These are phyloP conservation scores for Periconia digitata DNA, from an alignment of 2,329 filamentous ascomycete species.

Conservation along the genomic window DNA sequence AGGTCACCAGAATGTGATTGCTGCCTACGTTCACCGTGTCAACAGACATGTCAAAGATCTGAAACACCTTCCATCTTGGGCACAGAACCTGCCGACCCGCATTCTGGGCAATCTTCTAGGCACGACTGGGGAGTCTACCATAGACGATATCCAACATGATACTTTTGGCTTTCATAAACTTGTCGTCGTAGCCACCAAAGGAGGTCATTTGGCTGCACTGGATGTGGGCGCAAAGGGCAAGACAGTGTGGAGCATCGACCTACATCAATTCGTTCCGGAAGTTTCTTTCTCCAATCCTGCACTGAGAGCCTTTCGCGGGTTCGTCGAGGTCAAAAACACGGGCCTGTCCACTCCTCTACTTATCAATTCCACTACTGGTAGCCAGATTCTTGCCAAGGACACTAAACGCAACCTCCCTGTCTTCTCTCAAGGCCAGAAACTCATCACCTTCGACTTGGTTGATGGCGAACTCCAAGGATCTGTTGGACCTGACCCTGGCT, in stretches of 20 bases:
- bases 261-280: conserved; percentile 58
- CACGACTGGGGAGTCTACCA: conserved; percentile 61
- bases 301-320: conserved; percentile 34
- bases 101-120: conserved; percentile 58
- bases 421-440: conserved; percentile 19
- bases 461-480: conserved; percentile 38
- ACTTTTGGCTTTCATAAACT: conserved; percentile 89
- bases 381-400: conserved; percentile 21
- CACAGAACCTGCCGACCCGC: conserved; percentile 68
- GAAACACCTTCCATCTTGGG: conserved; percentile 71
- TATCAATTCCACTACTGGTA: conserved; percentile 39
- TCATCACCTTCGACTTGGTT: conserved; percentile 35
- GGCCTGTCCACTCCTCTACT: conserved; percentile 25
- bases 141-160: conserved; percentile 61
- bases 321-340: conserved; percentile 34
- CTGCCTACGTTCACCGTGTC: conserved; percentile 86
- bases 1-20: conserved; percentile 75
- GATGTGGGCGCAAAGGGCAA: conserved; percentile 74
- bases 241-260: conserved; percentile 73
- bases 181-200: conserved; percentile 75
- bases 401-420: conserved; percentile 15
- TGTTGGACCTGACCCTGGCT: conserved; percentile 20
- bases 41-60: conserved; percentile 80
- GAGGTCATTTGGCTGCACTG: conserved; percentile 77
- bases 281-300: conserved; percentile 65